Percentiles rank a stretch among this genome's conserved stretches.
phyloP scores from a whole-genome alignment of 2,329 filamentous ascomycete species.

The Colletotrichum ledebouriae region DNA sequence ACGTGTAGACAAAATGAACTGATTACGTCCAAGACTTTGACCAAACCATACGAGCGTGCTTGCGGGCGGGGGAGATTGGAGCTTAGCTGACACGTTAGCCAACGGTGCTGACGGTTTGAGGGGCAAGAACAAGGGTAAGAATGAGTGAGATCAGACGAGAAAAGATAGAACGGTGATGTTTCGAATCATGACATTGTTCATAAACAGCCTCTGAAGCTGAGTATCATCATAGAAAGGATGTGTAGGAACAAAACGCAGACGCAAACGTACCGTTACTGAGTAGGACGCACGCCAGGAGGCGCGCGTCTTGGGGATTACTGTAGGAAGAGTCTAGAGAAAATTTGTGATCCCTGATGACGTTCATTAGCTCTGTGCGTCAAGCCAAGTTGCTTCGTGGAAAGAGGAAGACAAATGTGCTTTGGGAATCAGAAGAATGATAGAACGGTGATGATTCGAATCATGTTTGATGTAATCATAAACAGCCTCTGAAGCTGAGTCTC shows the following conservation, averaged over 20 bases:
- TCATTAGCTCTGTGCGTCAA: not conserved
- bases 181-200: constrained; percentile 56
- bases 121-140: too few relatives aligned
- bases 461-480: constrained; percentile 60
- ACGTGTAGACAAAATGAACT: constrained; percentile 11
- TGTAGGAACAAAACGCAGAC: not conserved
- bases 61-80: too few relatives aligned
- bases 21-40: not conserved
- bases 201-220: constrained; percentile 62
- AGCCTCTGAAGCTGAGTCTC: constrained; percentile 59
- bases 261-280: not conserved
- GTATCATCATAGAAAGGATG: constrained; percentile 53
- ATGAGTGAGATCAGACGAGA: constrained; percentile 24
- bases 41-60: not conserved
- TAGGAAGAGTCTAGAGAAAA: too few relatives aligned
- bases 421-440: constrained; percentile 44
- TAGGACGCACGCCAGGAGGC: not conserved
- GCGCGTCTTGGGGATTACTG: too few relatives aligned
- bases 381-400: not conserved
- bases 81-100: too few relatives aligned
- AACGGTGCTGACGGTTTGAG: too few relatives aligned
- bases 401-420: not conserved
- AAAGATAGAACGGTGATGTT: constrained; percentile 51
- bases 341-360: too few relatives aligned
- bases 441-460: constrained; percentile 56